A percentile compares a stretch with the other conserved stretches of the same genome.
phyloP scores from a whole-genome alignment of 495 filamentous ascomycete species.

The Penicillium chermesinum region DNA sequence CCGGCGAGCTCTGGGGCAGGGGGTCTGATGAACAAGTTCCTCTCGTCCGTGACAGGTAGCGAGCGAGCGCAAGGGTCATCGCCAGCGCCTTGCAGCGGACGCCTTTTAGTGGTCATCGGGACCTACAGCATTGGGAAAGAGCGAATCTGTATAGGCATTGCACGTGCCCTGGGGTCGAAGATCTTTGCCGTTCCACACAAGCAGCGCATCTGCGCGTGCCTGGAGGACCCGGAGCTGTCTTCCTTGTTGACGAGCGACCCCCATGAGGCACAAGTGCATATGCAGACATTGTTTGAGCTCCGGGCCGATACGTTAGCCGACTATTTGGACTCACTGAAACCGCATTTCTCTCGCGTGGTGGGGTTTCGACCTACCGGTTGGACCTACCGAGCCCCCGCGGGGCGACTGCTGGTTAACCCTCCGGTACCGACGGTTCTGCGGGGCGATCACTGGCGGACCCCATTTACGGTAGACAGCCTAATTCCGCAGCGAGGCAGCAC shows the following conservation, averaged over 20 bases:
- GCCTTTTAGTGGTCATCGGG: constrained; percentile 86
- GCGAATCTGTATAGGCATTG: constrained; percentile 88
- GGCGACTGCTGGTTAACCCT: constrained; percentile 58
- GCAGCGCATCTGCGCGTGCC: constrained; percentile 71
- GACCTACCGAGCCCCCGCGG: constrained; percentile 74
- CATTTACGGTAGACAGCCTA: constrained; percentile 61
- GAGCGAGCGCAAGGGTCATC: constrained; percentile 5
- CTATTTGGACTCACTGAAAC: constrained; percentile 72
- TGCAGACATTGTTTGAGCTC: constrained; percentile 93
- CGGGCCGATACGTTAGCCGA: constrained; percentile 79
- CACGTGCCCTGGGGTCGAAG: constrained; percentile 77
- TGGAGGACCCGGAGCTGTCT: constrained; percentile 80
- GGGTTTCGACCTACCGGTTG: constrained; percentile 89
- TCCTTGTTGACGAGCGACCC: constrained; percentile 74
- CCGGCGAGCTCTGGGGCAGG: constrained; percentile 33
- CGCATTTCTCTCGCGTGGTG: constrained; percentile 78
- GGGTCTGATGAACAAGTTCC: constrained; percentile 59
- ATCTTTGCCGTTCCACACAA: constrained; percentile 85
- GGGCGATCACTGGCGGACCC: constrained; percentile 64
- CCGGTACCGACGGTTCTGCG: constrained; percentile 65
- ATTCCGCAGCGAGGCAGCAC: constrained; percentile 75
- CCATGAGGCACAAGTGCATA: constrained; percentile 86
- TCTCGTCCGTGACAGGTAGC: constrained; percentile 26
- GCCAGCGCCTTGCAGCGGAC: constrained; percentile 40
- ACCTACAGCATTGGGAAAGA: constrained; percentile 99